Base-by-base conservation (phyloP, 2,329 filamentous ascomycete genomes). In the Colletotrichum phormii region DNA sequence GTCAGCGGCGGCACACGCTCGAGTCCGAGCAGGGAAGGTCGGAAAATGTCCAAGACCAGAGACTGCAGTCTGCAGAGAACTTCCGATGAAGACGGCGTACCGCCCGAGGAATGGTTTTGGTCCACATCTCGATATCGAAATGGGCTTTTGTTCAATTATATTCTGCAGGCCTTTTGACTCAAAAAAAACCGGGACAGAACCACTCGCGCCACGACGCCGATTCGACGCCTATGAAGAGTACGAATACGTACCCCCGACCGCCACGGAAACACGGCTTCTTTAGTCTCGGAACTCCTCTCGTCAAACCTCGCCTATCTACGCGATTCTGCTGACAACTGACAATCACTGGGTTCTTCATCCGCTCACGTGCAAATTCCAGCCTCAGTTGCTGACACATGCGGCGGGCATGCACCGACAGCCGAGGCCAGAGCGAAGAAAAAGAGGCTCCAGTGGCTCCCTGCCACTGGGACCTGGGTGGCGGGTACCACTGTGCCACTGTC, bases 91-190 rank as follows among this genome's bases (percentile, higher is more conserved):
- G n/a, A 54, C 65, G 53, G 59, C 65, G 33, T n/a, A 55, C n/a
- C 59, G 18, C 59, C 59, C 60, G 33, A 71, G 51, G 33, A 69
- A 69, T 53, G 59, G 33, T 24, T 18, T 22, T 15, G 58, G 18
- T 69, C 65, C 69, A 59, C 69, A 53, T 24, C 29, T 26, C 46
- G 46, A 61, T 61, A 37, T 67, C 64, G 29, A 54, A 33, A 55
- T n/a, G 42, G 42, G 29, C 69, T 11, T 35, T 59, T 58, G 46
- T 60, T 64, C 13, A 35, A 72, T 54, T 49, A 46, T 26, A 5
- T 69, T 31, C 53, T 63, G 59, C 65, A 69, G 24, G 58, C 24
- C n/a, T 63, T 69, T 72, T 72, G 65, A 64, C 65, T 72, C 65
- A 67, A 51, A 58, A 60, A 67, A 57, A 57, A 54, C 29, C 64